Evolutionary conservation across 2,329 filamentous ascomycete genomes (phyloP).

Genomic region (Pseudogymnoascus sp.): DNA sequence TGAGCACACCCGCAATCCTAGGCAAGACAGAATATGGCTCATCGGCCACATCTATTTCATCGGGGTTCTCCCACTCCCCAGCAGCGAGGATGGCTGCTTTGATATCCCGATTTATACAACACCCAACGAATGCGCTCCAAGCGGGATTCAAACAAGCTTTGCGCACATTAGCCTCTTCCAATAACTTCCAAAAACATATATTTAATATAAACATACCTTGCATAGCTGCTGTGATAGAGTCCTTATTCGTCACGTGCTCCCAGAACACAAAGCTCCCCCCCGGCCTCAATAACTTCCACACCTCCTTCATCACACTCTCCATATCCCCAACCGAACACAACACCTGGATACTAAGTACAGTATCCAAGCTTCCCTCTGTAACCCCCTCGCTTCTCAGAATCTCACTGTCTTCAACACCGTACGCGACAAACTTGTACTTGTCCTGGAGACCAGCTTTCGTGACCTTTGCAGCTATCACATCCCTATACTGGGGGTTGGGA

Average conservation of each 20-base stretch:
- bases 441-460: constrained; percentile 25
- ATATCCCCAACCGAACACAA: constrained; percentile 33
- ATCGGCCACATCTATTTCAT: constrained; percentile 23
- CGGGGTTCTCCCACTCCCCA: constrained; percentile 29
- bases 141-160: constrained; percentile 26
- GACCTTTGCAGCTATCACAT: constrained; percentile 26
- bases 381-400: constrained; percentile 32
- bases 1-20: constrained; percentile 27
- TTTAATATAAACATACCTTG: constrained; percentile 25
- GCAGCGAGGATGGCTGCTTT: constrained; percentile 22
- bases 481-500: constrained; percentile 30
- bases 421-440: constrained; percentile 32
- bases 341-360: constrained; percentile 36
- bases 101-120: constrained; percentile 26
- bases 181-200: constrained; percentile 5
- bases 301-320: constrained; percentile 23
- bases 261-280: constrained; percentile 40
- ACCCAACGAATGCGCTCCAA: constrained; percentile 28
- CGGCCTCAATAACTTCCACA: constrained; percentile 37
- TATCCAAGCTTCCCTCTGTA: constrained; percentile 30
- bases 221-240: constrained; percentile 24
- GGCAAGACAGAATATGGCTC: constrained; percentile 26
- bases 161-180: constrained; percentile 13
- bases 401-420: constrained; percentile 33
- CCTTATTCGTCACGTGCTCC: constrained; percentile 32